phyloP scores from a whole-genome alignment of 2,329 filamentous ascomycete species.

The Pseudogymnoascus pannorum region DNA sequence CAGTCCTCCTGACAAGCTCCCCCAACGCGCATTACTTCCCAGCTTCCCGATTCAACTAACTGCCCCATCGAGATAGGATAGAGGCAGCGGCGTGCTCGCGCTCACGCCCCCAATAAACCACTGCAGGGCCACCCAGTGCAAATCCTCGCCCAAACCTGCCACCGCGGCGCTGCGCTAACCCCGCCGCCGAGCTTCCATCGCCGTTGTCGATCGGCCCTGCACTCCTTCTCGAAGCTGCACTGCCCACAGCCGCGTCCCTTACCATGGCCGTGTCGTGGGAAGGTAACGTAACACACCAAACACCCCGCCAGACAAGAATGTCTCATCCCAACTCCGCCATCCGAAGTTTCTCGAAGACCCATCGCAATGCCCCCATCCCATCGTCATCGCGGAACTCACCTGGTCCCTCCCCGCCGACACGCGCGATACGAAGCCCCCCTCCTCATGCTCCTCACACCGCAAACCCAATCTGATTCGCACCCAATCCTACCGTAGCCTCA shows the following conservation, averaged over 20 bases:
- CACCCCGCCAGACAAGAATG: too few relatives aligned
- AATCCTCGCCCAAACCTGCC: not conserved
- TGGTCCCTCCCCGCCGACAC: not conserved
- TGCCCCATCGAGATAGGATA: not conserved
- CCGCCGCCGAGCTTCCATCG: not conserved
- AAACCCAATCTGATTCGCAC: not conserved
- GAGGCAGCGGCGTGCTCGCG: not conserved
- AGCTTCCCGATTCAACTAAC: not conserved
- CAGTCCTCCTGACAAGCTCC: not conserved
- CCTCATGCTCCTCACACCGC: too few relatives aligned
- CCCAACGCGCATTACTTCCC: not conserved
- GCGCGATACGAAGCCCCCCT: not conserved
- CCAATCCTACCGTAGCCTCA: not conserved
- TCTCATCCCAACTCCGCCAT: not conserved
- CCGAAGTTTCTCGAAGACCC: not conserved
- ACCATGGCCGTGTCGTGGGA: too few relatives aligned
- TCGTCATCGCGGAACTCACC: not conserved
- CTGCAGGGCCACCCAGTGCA: not conserved
- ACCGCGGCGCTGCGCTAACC: not conserved
- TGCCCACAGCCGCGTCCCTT: too few relatives aligned
- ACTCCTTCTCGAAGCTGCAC: too few relatives aligned
- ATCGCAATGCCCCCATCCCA: not conserved
- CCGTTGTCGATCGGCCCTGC: too few relatives aligned
- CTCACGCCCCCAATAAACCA: not conserved
- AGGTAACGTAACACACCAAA: too few relatives aligned